phyloP scores from a whole-genome alignment of 805 yeast genomes.

The Myxozyma neotropica region DNA sequence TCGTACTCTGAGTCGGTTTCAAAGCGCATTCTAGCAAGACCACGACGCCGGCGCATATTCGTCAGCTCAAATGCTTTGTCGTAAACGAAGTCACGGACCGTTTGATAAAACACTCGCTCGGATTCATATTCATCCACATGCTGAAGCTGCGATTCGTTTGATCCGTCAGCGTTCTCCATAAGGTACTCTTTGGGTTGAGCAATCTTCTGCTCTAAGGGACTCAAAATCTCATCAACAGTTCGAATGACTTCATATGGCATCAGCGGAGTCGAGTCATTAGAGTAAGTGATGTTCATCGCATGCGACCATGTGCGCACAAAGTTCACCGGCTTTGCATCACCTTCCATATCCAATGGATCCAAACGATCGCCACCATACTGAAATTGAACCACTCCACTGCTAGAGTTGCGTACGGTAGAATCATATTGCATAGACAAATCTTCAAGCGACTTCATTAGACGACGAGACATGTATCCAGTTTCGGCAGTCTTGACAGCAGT shows the following conservation, averaged over 20 bases:
- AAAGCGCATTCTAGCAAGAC: constrained; percentile 51
- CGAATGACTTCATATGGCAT: constrained; percentile 70
- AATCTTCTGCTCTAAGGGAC: constrained; percentile 62
- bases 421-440: constrained; percentile 94
- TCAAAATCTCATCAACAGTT: constrained; percentile 56
- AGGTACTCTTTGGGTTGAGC: constrained; percentile 60
- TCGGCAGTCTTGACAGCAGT: constrained; percentile 99
- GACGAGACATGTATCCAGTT: constrained; percentile 97
- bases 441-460: constrained; percentile 96
- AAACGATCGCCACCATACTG: constrained; percentile 98
- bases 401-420: constrained; percentile 89
- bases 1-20: constrained; percentile 42
- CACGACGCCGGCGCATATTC: constrained; percentile 55
- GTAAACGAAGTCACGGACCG: constrained; percentile 65
- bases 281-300: constrained; percentile 70
- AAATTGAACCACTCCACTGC: constrained; percentile 96
- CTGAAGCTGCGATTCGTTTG: constrained; percentile 43
- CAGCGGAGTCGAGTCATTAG: constrained; percentile 56
- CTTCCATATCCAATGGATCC: constrained; percentile 99
- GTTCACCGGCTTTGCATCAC: constrained; percentile 95
- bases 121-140: constrained; percentile 84
- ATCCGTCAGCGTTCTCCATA: constrained; percentile 38
- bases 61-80: constrained; percentile 63
- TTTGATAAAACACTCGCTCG: constrained; percentile 78
- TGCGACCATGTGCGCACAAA: constrained; percentile 95